Evolutionary conservation across 2,329 filamentous ascomycete species (phyloP).

Genomic region (Calycina marina): DNA sequence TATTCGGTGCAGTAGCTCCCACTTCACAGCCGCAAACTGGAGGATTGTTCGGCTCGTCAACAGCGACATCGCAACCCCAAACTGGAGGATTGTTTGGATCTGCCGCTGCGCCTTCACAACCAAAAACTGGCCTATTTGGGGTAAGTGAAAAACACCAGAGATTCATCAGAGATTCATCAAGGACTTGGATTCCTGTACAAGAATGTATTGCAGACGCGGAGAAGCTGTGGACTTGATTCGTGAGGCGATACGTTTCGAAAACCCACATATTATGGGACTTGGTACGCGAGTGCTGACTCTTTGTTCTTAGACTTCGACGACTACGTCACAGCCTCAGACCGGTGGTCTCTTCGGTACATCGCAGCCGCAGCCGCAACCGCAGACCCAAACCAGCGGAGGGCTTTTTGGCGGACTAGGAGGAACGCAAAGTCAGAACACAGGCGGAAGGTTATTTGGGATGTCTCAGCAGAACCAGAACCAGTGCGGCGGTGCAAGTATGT

Average conservation of each 20-base stretch:
- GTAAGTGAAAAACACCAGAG: no score
- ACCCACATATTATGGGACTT: no score
- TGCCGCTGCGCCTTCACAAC: slow-evolving; percentile 9
- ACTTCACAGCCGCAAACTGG: slow-evolving; percentile 8
- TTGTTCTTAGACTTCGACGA: slow-evolving; percentile 6
- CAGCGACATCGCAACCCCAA: slow-evolving; percentile 8
- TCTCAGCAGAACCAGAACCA: slow-evolving; percentile 3
- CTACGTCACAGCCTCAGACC: slow-evolving; percentile 12
- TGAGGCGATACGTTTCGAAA: no score
- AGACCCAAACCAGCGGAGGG: slow-evolving; percentile 13
- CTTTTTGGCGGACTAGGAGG: slow-evolving; percentile 18
- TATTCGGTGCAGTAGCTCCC: slow-evolving; percentile 19
- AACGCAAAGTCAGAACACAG: slow-evolving; percentile 4
- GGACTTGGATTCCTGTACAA: no score
- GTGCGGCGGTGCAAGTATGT: slow-evolving; percentile 16
- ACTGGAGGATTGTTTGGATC: slow-evolving; percentile 21
- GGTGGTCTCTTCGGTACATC: slow-evolving; percentile 21
- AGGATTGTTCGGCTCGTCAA: slow-evolving; percentile 11
- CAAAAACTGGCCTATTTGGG: slow-evolving; percentile 17
- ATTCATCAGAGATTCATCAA: no score
- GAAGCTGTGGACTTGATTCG: no score
- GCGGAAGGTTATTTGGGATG: slow-evolving; percentile 20
- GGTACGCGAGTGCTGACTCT: no score
- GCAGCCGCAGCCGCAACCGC: slow-evolving; percentile 7
- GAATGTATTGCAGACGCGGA: no score